A percentile compares a stretch with the other conserved stretches of the same genome.
These are phyloP conservation scores for Xylaria arbuscula DNA, from an alignment of 2,329 filamentous ascomycete genomes.

Conservation along the genomic window DNA sequence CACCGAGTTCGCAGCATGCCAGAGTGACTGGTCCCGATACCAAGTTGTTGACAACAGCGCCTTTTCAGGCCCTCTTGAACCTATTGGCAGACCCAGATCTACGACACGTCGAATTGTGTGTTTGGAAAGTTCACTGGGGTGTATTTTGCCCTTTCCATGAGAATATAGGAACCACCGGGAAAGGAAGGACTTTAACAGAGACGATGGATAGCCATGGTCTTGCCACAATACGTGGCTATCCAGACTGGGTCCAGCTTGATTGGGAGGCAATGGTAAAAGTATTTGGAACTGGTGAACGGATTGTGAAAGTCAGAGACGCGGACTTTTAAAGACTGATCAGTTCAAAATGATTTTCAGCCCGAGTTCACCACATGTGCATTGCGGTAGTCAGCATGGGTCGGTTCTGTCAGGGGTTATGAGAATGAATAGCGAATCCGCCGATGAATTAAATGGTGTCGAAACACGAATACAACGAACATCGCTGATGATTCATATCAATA, in stretches of 20 bases:
- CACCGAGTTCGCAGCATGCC: slow-evolving; percentile 37
- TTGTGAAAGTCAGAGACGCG: slow-evolving; percentile 32
- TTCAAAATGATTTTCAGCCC: background rate
- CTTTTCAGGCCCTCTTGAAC: slow-evolving; percentile 53
- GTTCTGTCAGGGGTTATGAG: background rate
- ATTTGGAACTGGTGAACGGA: slow-evolving; percentile 23
- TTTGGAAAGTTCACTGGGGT: slow-evolving; percentile 52
- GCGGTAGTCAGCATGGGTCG: background rate
- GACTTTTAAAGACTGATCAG: slow-evolving; percentile 15
- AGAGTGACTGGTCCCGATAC: slow-evolving; percentile 34
- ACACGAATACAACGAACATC: background rate
- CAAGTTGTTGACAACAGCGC: slow-evolving; percentile 41
- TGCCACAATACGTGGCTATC: slow-evolving; percentile 38
- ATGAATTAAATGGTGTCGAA: background rate
- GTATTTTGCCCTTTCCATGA: slow-evolving; percentile 58
- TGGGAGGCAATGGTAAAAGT: slow-evolving; percentile 32
- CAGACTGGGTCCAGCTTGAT: slow-evolving; percentile 36
- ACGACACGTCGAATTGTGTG: slow-evolving; percentile 53
- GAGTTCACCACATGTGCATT: background rate
- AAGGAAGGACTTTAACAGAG: slow-evolving; percentile 34
- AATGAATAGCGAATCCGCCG: background rate
- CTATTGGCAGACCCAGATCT: slow-evolving; percentile 60
- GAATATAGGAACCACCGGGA: slow-evolving; percentile 23
- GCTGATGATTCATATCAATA: slow-evolving; percentile 7
- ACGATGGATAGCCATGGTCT: slow-evolving; percentile 39